Base-by-base conservation (phyloP, 768 basidiomycete genomes). In the Podaxis sp. region DNA sequence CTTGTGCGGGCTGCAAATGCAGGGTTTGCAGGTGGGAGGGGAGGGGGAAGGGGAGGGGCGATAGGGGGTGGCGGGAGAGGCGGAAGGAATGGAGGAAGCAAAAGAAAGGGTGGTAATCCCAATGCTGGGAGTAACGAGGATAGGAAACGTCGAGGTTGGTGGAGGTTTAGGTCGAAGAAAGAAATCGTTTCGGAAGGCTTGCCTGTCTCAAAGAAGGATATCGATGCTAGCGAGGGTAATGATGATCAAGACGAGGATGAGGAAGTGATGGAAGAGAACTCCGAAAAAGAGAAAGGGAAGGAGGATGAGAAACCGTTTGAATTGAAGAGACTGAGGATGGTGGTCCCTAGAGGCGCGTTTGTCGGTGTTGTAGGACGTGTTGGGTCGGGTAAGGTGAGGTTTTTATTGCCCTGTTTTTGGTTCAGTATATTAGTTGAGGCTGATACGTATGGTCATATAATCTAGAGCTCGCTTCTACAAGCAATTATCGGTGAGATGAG, bases 361-460 rank as follows among this genome's bases (percentile, higher is more conserved):
- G 78, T 90, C 6, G 88, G 85, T 1, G 84, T 92, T 28, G 87
- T 92, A n/a, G 91, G 91, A 15, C 80, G 82, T 10, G 87, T 92
- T 36, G 90, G 90, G 0, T 85, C 84, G 46, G 91, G 91, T 30
- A 92, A 92, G 76, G 82, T 85, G 40, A 4, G 70, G 22, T 44
- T 58, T 36, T 51, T 26, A 33, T 33, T 8, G 8, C 33, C 17
- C 53, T 22, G 51, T 28, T n/a, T 38, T 33, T 28, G n/a, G 46
- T 37, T 38, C 46, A 1, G 24, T 33, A 3, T 12, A 41, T 50
- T 4, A 1, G 20, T 4, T 15, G 6, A 20, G 13, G 22, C 38
- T 20, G 37, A 46, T 40, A 20, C 11, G 40, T 8, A 12, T 24
- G 33, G 2, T 33, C 33, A 10, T 33, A 33, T 33, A 2, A 60